Evolutionary conservation across 2,329 filamentous ascomycete species (phyloP).

Genomic region (Aschersonia sp.): DNA sequence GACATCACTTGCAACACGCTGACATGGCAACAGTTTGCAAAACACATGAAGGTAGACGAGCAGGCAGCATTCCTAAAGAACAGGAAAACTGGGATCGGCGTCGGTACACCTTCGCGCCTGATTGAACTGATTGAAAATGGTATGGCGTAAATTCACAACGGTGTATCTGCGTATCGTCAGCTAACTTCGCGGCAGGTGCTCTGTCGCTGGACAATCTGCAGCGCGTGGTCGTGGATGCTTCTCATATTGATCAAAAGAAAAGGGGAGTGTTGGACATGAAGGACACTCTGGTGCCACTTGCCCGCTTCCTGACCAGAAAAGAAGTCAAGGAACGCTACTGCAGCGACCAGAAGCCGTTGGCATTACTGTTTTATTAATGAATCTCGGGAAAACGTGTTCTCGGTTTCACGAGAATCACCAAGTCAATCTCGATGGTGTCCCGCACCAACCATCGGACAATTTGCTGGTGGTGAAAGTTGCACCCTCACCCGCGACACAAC

Average conservation of each 20-base stretch:
- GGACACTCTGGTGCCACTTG: conserved; percentile 72
- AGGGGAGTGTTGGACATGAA: conserved; percentile 89
- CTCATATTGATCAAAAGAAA: conserved; percentile 90
- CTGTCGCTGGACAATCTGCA: conserved; percentile 58
- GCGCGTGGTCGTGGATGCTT: conserved; percentile 78
- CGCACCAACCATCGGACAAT: too few relatives aligned
- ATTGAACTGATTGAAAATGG: conserved; percentile 72
- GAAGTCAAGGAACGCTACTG: conserved; percentile 60
- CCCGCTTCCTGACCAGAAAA: conserved; percentile 55
- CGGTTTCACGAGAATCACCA: too few relatives aligned
- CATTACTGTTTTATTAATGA: conserved; percentile 49
- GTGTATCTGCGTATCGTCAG: neutral
- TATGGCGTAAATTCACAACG: conserved; percentile 22
- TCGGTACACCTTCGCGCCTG: conserved; percentile 77
- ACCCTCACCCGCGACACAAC: too few relatives aligned
- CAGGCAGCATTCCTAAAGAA: conserved; percentile 61
- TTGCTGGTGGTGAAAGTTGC: too few relatives aligned
- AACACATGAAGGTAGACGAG: conserved; percentile 92
- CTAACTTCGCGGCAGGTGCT: conserved; percentile 31
- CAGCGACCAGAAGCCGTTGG: conserved; percentile 40
- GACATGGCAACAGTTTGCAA: conserved; percentile 52
- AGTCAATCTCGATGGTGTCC: too few relatives aligned
- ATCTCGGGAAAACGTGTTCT: neutral
- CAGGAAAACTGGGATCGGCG: conserved; percentile 65
- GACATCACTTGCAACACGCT: conserved; percentile 1